Percentiles rank a stretch among this genome's conserved stretches.
phyloP scores from a whole-genome alignment of 192 early-diverging fungal genomes.

The Chytriomyces confervae region DNA sequence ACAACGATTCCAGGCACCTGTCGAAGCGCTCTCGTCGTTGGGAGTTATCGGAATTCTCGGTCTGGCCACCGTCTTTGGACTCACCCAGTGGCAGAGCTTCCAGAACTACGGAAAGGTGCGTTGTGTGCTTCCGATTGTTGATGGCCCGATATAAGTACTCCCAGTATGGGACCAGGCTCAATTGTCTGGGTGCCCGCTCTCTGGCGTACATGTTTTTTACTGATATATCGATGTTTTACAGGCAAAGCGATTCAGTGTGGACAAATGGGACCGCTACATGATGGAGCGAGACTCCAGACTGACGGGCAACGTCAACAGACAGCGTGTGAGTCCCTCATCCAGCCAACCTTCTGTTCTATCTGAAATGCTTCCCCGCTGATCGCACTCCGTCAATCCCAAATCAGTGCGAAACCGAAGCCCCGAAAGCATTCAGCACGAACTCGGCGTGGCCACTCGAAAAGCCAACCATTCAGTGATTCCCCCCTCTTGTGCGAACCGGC shows the following conservation, averaged over 20 bases:
- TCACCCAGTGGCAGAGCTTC: constrained; percentile 45
- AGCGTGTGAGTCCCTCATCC: constrained; percentile 42
- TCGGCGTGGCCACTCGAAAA: constrained; percentile 57
- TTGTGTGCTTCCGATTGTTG: background rate
- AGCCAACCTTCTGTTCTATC: background rate
- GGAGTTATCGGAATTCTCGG: constrained; percentile 42
- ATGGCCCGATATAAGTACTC: background rate
- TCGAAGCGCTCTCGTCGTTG: constrained; percentile 51
- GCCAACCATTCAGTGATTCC: constrained; percentile 22
- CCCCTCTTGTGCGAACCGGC: too few relatives aligned
- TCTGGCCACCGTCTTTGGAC: constrained; percentile 31
- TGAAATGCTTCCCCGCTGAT: background rate
- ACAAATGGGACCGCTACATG: constrained; percentile 64
- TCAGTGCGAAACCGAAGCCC: constrained; percentile 50
- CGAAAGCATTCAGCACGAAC: constrained; percentile 53
- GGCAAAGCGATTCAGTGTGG: constrained; percentile 60
- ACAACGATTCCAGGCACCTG: constrained; percentile 40
- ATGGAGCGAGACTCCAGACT: constrained; percentile 64
- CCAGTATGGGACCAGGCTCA: background rate
- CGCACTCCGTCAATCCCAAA: background rate
- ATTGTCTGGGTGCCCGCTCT: background rate
- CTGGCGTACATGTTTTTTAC: background rate
- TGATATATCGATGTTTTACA: constrained; percentile 12
- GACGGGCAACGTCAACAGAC: constrained; percentile 64
- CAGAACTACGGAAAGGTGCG: constrained; percentile 58